Evolutionary conservation across 2,329 filamentous ascomycete species (phyloP).

Genomic region (Cladosporium velox): DNA sequence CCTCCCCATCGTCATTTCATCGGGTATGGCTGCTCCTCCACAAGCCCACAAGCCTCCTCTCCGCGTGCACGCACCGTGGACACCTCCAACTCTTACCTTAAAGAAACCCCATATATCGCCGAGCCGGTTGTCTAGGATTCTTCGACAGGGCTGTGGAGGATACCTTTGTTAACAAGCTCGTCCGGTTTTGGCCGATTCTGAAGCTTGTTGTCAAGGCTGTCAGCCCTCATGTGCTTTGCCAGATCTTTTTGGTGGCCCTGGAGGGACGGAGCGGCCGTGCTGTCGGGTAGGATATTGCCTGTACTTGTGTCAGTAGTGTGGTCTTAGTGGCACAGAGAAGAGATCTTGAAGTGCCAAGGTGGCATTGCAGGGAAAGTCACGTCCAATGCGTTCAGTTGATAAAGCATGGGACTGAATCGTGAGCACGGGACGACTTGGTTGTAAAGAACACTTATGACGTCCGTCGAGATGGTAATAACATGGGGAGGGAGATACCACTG

Average conservation of each 20-base stretch:
- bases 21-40: constrained; percentile 16
- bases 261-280: constrained; percentile 74
- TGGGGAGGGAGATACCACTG: too few relatives aligned
- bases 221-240: constrained; percentile 82
- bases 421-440: neutral
- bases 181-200: constrained; percentile 75
- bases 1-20: constrained; percentile 19
- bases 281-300: constrained; percentile 86
- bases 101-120: constrained; percentile 6
- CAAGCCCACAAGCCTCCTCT: constrained; percentile 16
- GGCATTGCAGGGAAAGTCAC: neutral
- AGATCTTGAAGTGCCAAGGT: neutral
- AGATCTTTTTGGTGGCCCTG: constrained; percentile 82
- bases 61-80: constrained; percentile 1
- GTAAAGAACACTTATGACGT: too few relatives aligned
- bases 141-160: constrained; percentile 56
- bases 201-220: constrained; percentile 85
- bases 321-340: neutral
- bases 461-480: too few relatives aligned
- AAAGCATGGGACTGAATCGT: neutral
- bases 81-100: constrained; percentile 16
- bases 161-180: constrained; percentile 74
- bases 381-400: neutral
- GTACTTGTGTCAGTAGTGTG: constrained; percentile 2
- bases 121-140: constrained; percentile 1